Evolutionary conservation across 306 rosid genomes (phyloP).

Genomic region (Vachellia pachyceras): DNA sequence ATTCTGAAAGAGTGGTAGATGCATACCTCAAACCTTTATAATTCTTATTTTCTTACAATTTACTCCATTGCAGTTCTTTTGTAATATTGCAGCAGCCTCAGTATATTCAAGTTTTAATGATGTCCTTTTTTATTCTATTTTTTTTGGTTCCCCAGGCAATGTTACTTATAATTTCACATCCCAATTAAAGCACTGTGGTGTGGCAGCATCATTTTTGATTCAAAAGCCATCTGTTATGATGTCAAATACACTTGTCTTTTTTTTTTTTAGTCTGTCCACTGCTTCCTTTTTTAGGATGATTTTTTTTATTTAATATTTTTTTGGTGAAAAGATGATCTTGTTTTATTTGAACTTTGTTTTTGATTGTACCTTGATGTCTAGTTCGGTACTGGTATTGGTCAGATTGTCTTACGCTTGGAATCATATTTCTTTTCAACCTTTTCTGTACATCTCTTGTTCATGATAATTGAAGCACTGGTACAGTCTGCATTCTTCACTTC

Average conservation of each 20-base stretch:
- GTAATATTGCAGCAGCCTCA: neutral
- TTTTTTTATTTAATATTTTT: neutral
- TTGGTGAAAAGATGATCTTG: neutral
- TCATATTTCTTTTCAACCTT: constrained; percentile 2
- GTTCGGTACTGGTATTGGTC: constrained; percentile 1
- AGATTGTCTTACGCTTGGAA: neutral
- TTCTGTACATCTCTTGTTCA: constrained; percentile 8
- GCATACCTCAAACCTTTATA: neutral
- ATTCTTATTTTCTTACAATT: neutral
- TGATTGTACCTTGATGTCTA: neutral
- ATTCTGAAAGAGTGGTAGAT: constrained; percentile 13
- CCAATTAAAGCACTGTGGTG: neutral
- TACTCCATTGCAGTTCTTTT: neutral
- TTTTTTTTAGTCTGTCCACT: neutral
- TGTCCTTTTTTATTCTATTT: constrained; percentile 8
- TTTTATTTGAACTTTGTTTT: constrained; percentile 5
- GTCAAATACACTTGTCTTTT: neutral
- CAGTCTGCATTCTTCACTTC: constrained; percentile 30
- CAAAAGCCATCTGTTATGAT: neutral
- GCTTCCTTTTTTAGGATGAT: neutral
- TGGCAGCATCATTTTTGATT: neutral
- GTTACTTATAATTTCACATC: neutral
- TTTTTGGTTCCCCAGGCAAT: neutral
- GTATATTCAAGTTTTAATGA: constrained; percentile 7
- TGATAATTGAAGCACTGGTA: constrained; percentile 20